These are phyloP conservation scores for Oleoguttula mirabilis DNA, from an alignment of 495 filamentous ascomycete genomes.

Conservation along the genomic window DNA sequence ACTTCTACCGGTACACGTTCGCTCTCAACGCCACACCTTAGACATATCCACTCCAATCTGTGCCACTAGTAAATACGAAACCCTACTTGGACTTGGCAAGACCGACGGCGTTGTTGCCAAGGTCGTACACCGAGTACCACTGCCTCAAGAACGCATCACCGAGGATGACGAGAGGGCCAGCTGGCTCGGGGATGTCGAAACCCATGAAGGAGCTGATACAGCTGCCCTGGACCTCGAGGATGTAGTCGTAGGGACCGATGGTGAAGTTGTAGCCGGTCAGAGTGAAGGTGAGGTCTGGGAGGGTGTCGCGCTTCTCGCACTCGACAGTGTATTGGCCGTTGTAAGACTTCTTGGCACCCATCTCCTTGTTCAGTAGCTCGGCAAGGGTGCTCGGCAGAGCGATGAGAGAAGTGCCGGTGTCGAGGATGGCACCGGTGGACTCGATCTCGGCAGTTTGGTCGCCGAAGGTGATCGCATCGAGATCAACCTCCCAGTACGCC, in stretches of 20 bases:
- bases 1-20: too few relatives aligned
- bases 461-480: conserved; percentile 83
- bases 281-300: conserved; percentile 82
- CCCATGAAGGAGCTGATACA: conserved; percentile 98
- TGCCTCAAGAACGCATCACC: conserved; percentile 94
- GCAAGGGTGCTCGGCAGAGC: conserved; percentile 85
- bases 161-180: conserved; percentile 87
- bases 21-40: background rate
- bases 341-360: conserved; percentile 93
- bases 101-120: conserved; percentile 72
- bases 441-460: conserved; percentile 74
- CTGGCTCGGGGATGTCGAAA: conserved; percentile 89
- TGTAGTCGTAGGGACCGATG: conserved; percentile 83
- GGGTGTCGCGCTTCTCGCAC: conserved; percentile 65
- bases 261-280: conserved; percentile 82
- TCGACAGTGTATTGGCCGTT: conserved; percentile 93
- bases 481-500: conserved; percentile 99
- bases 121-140: conserved; percentile 96
- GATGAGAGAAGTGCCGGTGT: conserved; percentile 97
- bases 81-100: conserved; percentile 54
- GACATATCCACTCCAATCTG: background rate
- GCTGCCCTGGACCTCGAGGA: conserved; percentile 85
- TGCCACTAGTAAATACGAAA: too few relatives aligned
- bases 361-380: conserved; percentile 94
- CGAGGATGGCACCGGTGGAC: conserved; percentile 87